phyloP scores from a whole-genome alignment of 805 yeast species.

The Citeromyces matritensis region DNA sequence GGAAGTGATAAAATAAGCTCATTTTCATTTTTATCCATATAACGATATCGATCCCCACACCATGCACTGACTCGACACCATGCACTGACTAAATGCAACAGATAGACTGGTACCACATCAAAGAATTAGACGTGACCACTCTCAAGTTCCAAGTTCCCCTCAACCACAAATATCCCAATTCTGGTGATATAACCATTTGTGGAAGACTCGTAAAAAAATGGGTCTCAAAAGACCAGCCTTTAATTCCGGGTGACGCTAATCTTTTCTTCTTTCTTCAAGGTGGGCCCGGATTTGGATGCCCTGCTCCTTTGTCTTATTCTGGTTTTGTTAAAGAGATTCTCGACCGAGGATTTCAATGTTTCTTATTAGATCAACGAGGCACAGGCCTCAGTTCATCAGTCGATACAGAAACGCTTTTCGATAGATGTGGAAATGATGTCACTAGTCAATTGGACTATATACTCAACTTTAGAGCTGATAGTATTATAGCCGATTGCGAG shows the following conservation, averaged over 20 bases:
- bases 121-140: too few species aligned
- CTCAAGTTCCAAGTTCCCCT: too few species aligned
- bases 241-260: slow-evolving; percentile 13
- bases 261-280: slow-evolving; percentile 25
- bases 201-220: too few species aligned
- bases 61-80: too few species aligned
- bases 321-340: slow-evolving; percentile 21
- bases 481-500: slow-evolving; percentile 36
- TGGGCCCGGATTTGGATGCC: slow-evolving; percentile 30
- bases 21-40: too few species aligned
- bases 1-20: too few species aligned
- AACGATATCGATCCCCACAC: too few species aligned
- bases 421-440: slow-evolving; percentile 6
- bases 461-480: slow-evolving; percentile 33
- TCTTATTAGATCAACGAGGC: slow-evolving; percentile 45
- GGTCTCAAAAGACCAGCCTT: too few species aligned
- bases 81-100: too few species aligned
- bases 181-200: too few species aligned
- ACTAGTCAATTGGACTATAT: slow-evolving; percentile 22
- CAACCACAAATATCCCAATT: too few species aligned
- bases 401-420: slow-evolving; percentile 13
- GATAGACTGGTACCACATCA: too few species aligned
- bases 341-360: slow-evolving; percentile 24
- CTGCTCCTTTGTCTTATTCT: slow-evolving; percentile 18
- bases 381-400: slow-evolving; percentile 38